Conservation (phyloP, 148 eudicot species). For the Bassia scoparia region DNA sequence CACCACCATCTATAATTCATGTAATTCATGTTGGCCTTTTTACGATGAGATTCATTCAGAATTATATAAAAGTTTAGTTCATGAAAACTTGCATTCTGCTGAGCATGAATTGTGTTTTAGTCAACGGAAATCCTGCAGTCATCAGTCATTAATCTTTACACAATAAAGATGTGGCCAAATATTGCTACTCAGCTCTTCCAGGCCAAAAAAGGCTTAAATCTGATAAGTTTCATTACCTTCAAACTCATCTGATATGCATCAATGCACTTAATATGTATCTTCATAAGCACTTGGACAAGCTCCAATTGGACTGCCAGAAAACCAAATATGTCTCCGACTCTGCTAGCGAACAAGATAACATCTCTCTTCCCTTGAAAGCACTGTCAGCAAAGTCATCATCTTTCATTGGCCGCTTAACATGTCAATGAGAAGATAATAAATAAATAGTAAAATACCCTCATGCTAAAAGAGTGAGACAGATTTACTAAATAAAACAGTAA, state of each 20-base stretch:
- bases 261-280: background rate
- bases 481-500: constrained; percentile 32
- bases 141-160: background rate
- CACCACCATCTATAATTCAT: too few relatives aligned
- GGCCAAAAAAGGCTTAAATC: background rate
- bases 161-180: background rate
- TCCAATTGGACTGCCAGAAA: background rate
- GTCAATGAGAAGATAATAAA: too few relatives aligned
- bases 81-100: background rate
- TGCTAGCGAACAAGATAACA: background rate
- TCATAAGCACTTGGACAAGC: background rate
- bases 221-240: constrained; percentile 6
- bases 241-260: background rate
- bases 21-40: background rate
- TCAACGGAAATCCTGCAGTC: background rate
- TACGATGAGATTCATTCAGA: background rate
- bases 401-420: constrained; percentile 28
- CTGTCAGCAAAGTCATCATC: constrained; percentile 6
- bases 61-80: too few relatives aligned
- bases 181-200: background rate
- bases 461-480: constrained; percentile 11
- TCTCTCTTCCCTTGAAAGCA: background rate
- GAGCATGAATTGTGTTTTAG: background rate
- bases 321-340: background rate
- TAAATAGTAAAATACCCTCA: constrained; percentile 22